These are phyloP conservation scores for Ogataea paraovalis DNA, from an alignment of 805 yeast species.

Conservation along the genomic window DNA sequence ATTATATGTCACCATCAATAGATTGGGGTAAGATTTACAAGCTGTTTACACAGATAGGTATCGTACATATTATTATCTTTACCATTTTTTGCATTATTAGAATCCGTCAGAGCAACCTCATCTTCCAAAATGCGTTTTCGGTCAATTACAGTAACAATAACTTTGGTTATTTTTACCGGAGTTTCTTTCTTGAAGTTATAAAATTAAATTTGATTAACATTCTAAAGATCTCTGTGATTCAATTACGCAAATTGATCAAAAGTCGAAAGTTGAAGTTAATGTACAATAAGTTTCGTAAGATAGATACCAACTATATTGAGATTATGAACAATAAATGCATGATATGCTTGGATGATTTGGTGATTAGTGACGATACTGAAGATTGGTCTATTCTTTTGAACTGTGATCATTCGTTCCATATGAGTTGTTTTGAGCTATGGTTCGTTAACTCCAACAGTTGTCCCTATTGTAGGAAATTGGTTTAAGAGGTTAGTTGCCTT, in stretches of 20 bases:
- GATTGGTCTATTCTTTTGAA: constrained; percentile 16
- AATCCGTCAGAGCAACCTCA: not conserved
- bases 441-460: constrained; percentile 35
- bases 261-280: constrained; percentile 13
- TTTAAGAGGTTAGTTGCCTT: not conserved
- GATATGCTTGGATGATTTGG: constrained; percentile 16
- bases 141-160: not conserved
- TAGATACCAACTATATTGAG: constrained; percentile 4
- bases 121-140: not conserved
- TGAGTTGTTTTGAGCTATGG: constrained; percentile 38
- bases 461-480: constrained; percentile 37
- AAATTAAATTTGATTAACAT: constrained; percentile 7
- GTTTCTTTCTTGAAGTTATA: constrained; percentile 4
- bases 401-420: constrained; percentile 40
- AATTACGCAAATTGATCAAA: constrained; percentile 13
- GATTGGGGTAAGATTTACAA: constrained; percentile 6
- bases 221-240: constrained; percentile 9
- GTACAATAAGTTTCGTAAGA: constrained; percentile 8
- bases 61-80: constrained; percentile 10
- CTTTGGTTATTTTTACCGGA: constrained; percentile 2
- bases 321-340: constrained; percentile 14
- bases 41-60: constrained; percentile 9
- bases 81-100: constrained; percentile 9
- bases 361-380: not conserved
- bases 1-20: constrained; percentile 16